phyloP scores from a whole-genome alignment of 345 rosid genomes.

The Carallia brachiata region DNA sequence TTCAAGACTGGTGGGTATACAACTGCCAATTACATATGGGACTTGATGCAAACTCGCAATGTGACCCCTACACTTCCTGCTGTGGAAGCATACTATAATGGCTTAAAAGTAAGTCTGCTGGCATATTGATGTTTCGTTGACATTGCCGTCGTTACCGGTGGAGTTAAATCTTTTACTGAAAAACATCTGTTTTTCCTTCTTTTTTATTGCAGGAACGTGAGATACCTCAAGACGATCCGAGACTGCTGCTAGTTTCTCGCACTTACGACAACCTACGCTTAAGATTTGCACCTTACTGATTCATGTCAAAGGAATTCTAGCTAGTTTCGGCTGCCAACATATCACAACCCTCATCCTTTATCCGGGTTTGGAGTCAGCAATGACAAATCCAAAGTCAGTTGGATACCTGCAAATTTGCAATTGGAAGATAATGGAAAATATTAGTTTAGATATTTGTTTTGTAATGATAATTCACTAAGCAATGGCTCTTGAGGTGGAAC shows the following conservation, averaged over 20 bases:
- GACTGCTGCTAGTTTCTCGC: constrained; percentile 52
- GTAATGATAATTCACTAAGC: no score
- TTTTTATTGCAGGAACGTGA: constrained; percentile 56
- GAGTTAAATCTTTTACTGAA: neutral
- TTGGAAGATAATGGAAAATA: no score
- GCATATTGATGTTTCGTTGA: neutral
- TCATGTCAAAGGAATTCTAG: no score
- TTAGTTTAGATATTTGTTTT: no score
- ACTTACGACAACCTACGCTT: constrained; percentile 38
- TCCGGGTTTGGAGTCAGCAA: no score
- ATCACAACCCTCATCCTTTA: no score
- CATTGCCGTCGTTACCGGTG: neutral
- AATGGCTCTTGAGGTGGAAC: no score
- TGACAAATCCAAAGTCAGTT: no score
- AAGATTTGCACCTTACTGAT: constrained; percentile 22
- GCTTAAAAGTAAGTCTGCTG: constrained; percentile 60
- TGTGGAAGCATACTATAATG: constrained; percentile 82
- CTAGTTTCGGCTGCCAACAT: no score
- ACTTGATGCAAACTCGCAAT: constrained; percentile 74
- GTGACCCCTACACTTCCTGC: constrained; percentile 41
- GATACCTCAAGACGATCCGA: constrained; percentile 79
- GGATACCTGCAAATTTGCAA: no score
- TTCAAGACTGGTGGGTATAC: constrained; percentile 82
- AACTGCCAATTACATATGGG: constrained; percentile 86
- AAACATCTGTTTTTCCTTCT: neutral